Conservation (phyloP, 140 eudicot genomes). For the Senecio squalidus region DNA sequence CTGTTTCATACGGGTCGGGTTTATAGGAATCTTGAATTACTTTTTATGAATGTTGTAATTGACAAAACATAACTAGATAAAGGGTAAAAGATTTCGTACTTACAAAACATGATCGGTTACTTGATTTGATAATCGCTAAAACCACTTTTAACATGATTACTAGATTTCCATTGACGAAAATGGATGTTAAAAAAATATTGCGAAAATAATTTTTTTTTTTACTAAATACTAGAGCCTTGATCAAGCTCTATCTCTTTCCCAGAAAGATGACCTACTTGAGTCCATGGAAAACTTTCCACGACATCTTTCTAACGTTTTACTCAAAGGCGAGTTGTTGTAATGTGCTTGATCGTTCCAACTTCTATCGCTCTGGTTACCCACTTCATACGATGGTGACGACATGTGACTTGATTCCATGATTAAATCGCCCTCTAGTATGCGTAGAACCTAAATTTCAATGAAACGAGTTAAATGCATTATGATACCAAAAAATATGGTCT, state of each 20-base stretch:
- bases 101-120: too few species aligned
- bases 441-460: constrained; percentile 92
- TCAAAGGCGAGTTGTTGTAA: constrained; percentile 15
- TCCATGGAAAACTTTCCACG: constrained; percentile 34
- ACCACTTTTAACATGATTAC: constrained; percentile 1
- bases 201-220: too few species aligned
- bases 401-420: constrained; percentile 54
- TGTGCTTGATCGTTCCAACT: constrained; percentile 31
- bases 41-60: too few species aligned
- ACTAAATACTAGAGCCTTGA: background rate
- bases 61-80: too few species aligned
- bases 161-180: background rate
- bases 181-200: too few species aligned
- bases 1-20: too few species aligned
- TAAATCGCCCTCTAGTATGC: constrained; percentile 77
- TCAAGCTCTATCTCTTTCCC: constrained; percentile 23
- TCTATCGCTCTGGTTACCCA: constrained; percentile 56
- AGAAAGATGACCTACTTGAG: constrained; percentile 20
- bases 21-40: too few species aligned
- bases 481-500: too few species aligned
- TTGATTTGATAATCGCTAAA: too few species aligned
- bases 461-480: too few species aligned
- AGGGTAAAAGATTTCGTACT: too few species aligned
- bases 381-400: constrained; percentile 36
- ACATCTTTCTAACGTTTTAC: constrained; percentile 34